Evolutionary conservation across 169 alveolate genomes (phyloP), one percentile per base, ranked within the genome.

Genomic region (Babesia divergens): DNA sequence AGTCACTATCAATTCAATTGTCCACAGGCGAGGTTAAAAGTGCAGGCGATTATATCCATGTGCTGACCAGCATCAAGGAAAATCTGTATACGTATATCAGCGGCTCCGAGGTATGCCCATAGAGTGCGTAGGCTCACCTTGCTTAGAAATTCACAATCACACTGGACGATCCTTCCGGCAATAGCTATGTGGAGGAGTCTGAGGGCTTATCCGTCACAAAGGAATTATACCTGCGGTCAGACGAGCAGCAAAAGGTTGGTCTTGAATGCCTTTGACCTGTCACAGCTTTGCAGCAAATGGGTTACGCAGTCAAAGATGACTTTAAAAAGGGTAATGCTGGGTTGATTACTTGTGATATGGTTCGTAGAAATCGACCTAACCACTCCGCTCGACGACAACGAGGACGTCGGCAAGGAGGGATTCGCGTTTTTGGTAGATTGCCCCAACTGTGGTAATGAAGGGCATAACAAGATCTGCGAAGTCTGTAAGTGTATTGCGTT

Each of bases 81-180:
- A 32, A 43, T 3, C 29, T 76, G 44, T 2, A 40, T 5, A 37
- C 34, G 4, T 76, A 54, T 29, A 24, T 58, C 46, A 37, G 16
- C 22, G 85, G 85, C 7, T 3, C 11, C 0, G 60, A 74, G 56
- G 84, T 74, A n/a, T 22, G 76, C 28, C n/a, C 24, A 3, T 6
- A 4, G 5, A 5, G 3, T n/a, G 1, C 14, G 40, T 6, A 0
- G n/a, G 31, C 14, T 42, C 29, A 59, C 28, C 26, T 26, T 29
- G 28, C 7, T 18, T 65, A 79, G 79, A 22, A 24, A 6, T 79
- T 79, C 75, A 79, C 72, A 3, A 22, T 95, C 69, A 86, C 84
- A 24, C 51, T 97, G 35, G 97, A 97, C 71, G 99, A 97, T 69
- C 99, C 99, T n/a, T 89, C 97, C 74, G 99, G 99, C 43, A 95